Evolutionary conservation across 306 rosid genomes (phyloP).

Genomic region (Vigna nakashimae): DNA sequence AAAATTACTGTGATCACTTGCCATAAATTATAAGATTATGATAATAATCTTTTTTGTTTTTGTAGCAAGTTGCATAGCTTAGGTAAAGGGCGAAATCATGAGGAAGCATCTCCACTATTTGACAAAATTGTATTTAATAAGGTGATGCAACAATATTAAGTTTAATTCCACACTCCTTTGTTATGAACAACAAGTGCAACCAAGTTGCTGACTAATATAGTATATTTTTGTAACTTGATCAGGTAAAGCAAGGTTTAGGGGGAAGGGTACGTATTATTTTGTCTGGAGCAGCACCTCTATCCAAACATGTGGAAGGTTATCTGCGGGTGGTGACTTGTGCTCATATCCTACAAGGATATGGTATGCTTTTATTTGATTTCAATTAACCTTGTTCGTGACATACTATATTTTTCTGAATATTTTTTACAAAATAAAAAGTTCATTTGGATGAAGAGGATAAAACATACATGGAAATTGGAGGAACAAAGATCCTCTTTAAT

Average conservation of each 20-base stretch:
- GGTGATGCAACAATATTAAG: conserved; percentile 53
- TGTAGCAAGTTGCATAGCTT: conserved; percentile 74
- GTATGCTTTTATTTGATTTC: conserved; percentile 49
- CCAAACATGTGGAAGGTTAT: conserved; percentile 77
- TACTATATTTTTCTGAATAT: not conserved
- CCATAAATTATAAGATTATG: conserved; percentile 17
- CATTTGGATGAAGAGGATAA: conserved; percentile 1
- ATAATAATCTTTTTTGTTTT: not conserved
- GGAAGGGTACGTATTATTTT: conserved; percentile 80
- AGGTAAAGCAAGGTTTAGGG: conserved; percentile 88
- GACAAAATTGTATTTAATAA: conserved; percentile 82
- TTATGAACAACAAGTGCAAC: conserved; percentile 13
- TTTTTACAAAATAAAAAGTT: not conserved
- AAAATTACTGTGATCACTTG: not conserved
- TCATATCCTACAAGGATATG: conserved; percentile 93
- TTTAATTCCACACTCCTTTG: not conserved
- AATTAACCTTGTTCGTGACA: not conserved
- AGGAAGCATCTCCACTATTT: conserved; percentile 68
- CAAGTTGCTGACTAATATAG: conserved; percentile 4
- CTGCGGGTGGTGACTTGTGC: conserved; percentile 86
- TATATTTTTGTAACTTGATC: conserved; percentile 41
- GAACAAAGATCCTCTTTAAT: not conserved
- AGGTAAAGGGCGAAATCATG: conserved; percentile 64
- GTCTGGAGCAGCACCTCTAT: conserved; percentile 94
- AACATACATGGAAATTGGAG: not conserved